These are phyloP conservation scores for Kazachstania bromeliacearum DNA, from an alignment of 805 yeast species.

Conservation along the genomic window DNA sequence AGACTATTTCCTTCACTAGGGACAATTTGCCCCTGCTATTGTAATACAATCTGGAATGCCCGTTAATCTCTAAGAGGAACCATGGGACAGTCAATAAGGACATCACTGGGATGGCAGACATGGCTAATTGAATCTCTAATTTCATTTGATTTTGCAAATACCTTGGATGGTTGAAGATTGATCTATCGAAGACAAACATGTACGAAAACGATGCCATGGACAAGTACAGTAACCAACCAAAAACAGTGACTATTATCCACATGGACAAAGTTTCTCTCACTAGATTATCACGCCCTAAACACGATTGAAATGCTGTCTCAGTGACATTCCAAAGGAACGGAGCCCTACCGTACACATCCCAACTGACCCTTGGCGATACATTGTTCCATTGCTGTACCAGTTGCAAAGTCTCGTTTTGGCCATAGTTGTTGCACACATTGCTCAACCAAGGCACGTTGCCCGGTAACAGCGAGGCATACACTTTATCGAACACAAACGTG, in stretches of 20 bases:
- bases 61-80: conserved; percentile 75
- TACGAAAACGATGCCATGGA: conserved; percentile 70
- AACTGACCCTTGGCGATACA: conserved; percentile 11
- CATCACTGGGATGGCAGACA: conserved; percentile 82
- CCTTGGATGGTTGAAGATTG: conserved; percentile 90
- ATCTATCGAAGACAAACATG: conserved; percentile 70
- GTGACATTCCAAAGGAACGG: conserved; percentile 53
- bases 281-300: conserved; percentile 61
- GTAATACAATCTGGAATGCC: conserved; percentile 72
- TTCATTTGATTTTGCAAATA: conserved; percentile 88
- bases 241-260: conserved; percentile 59
- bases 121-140: conserved; percentile 71
- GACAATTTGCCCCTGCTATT: conserved; percentile 49
- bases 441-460: conserved; percentile 1
- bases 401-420: too few relatives aligned
- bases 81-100: conserved; percentile 81
- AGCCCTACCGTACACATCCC: conserved; percentile 49
- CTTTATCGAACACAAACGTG: conserved; percentile 59
- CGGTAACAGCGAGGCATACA: conserved; percentile 65
- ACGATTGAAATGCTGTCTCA: conserved; percentile 51
- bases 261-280: conserved; percentile 64
- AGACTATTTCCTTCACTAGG: conserved; percentile 56
- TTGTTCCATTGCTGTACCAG: neutral
- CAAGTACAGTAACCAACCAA: conserved; percentile 81
- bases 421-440: too few relatives aligned